These are phyloP conservation scores for Lenzites betulinus DNA, from an alignment of 768 basidiomycete species.

Conservation along the genomic window DNA sequence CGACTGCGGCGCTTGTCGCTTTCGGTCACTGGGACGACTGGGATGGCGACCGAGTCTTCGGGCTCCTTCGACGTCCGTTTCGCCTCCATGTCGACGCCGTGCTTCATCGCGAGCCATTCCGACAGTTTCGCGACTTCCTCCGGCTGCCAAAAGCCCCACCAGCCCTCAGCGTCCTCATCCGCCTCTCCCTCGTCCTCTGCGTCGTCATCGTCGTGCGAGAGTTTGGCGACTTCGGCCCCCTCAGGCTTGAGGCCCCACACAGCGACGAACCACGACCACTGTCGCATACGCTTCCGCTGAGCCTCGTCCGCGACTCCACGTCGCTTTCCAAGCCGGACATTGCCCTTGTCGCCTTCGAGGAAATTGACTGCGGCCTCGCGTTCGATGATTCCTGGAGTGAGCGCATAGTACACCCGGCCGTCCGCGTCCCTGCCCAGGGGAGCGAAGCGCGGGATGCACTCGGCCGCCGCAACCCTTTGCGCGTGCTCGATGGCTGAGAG, in stretches of 20 bases:
- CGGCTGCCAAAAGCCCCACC: conserved; percentile 78
- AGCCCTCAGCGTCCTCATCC: conserved; percentile 48
- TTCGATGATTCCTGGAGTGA: conserved; percentile 62
- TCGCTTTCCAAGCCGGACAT: conserved; percentile 44
- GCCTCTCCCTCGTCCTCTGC: conserved; percentile 33
- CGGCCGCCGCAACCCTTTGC: conserved; percentile 47
- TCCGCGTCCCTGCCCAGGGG: conserved; percentile 70
- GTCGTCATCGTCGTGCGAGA: conserved; percentile 26
- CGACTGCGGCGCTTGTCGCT: conserved; percentile 3
- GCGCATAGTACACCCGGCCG: conserved; percentile 67
- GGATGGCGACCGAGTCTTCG: neutral
- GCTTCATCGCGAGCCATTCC: conserved; percentile 61
- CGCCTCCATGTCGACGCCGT: conserved; percentile 39
- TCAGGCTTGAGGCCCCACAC: conserved; percentile 66
- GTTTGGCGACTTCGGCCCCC: conserved; percentile 28
- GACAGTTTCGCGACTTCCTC: conserved; percentile 64
- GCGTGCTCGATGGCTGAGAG: conserved; percentile 56
- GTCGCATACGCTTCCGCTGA: conserved; percentile 52
- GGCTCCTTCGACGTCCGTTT: neutral
- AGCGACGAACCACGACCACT: conserved; percentile 79
- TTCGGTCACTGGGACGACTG: neutral
- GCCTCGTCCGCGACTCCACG: conserved; percentile 42
- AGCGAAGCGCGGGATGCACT: conserved; percentile 54
- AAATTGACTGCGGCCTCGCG: conserved; percentile 46
- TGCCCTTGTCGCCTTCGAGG: conserved; percentile 35